Conservation (phyloP, 2,329 filamentous ascomycete genomes). For the Venturiaceae sp. region DNA sequence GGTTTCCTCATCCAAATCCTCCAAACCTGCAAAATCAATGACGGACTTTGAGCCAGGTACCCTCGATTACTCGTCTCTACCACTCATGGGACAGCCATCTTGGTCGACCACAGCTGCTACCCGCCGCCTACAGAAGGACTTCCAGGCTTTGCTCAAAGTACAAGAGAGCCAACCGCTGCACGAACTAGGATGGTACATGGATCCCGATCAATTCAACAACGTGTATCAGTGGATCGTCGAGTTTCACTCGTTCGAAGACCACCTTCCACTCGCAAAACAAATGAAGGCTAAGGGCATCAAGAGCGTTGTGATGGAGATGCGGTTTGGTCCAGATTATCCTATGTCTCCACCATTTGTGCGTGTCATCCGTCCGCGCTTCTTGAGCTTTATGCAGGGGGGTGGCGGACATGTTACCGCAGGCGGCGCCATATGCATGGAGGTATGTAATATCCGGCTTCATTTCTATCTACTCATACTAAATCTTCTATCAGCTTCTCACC, state of each 20-base stretch:
- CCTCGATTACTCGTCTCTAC: slow-evolving; percentile 52
- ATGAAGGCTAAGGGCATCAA: slow-evolving; percentile 53
- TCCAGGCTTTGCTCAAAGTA: slow-evolving; percentile 52
- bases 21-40: slow-evolving; percentile 11
- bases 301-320: slow-evolving; percentile 71
- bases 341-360: slow-evolving; percentile 76
- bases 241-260: slow-evolving; percentile 67
- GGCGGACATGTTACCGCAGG: slow-evolving; percentile 80
- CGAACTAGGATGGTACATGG: slow-evolving; percentile 76
- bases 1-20: not conserved
- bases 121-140: slow-evolving; percentile 53
- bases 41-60: slow-evolving; percentile 60
- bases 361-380: slow-evolving; percentile 69
- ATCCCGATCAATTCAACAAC: slow-evolving; percentile 55
- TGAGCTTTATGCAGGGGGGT: slow-evolving; percentile 61
- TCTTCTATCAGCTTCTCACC: slow-evolving; percentile 56
- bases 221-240: slow-evolving; percentile 90
- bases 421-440: slow-evolving; percentile 71
- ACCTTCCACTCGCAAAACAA: slow-evolving; percentile 62
- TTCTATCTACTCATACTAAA: slow-evolving; percentile 4
- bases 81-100: slow-evolving; percentile 52
- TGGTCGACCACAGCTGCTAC: slow-evolving; percentile 56
- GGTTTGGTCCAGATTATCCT: slow-evolving; percentile 69
- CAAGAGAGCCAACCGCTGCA: slow-evolving; percentile 53
- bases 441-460: slow-evolving; percentile 12